These are phyloP conservation scores for Myriosclerotinia scirpicola DNA, from an alignment of 2,329 filamentous ascomycete genomes.

Conservation along the genomic window DNA sequence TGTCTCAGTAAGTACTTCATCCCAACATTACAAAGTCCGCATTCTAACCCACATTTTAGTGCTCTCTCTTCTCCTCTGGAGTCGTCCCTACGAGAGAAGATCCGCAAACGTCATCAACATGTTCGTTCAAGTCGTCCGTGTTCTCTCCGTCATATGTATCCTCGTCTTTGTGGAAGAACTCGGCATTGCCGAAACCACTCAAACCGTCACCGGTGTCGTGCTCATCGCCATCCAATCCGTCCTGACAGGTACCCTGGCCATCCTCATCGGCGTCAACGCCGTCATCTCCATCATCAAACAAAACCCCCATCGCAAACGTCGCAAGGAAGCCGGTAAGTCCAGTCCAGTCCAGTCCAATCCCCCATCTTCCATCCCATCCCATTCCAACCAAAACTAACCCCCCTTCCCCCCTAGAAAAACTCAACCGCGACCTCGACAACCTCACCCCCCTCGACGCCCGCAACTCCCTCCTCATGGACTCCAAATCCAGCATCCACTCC, in stretches of 20 bases:
- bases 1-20: conserved; percentile 47
- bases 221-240: conserved; percentile 88
- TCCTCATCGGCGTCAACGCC: conserved; percentile 86
- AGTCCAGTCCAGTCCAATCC: too few species aligned
- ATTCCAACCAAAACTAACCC: not conserved
- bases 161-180: conserved; percentile 93
- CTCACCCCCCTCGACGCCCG: conserved; percentile 85
- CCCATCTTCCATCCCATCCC: not conserved
- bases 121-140: conserved; percentile 82
- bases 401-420: conserved; percentile 60
- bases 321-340: conserved; percentile 83
- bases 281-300: conserved; percentile 78
- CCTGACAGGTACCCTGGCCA: conserved; percentile 77
- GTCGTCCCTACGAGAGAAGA: conserved; percentile 80
- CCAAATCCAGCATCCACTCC: conserved; percentile 17
- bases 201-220: conserved; percentile 90
- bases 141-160: conserved; percentile 85
- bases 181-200: conserved; percentile 83
- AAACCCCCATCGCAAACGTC: conserved; percentile 85
- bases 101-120: conserved; percentile 94
- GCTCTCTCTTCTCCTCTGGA: conserved; percentile 78
- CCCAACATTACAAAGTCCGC: not conserved
- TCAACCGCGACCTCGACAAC: conserved; percentile 72
- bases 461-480: conserved; percentile 67
- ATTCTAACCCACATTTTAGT: conserved; percentile 44